Base-by-base conservation (phyloP, 306 rosid genomes). In the Cucurbita maxima region DNA sequence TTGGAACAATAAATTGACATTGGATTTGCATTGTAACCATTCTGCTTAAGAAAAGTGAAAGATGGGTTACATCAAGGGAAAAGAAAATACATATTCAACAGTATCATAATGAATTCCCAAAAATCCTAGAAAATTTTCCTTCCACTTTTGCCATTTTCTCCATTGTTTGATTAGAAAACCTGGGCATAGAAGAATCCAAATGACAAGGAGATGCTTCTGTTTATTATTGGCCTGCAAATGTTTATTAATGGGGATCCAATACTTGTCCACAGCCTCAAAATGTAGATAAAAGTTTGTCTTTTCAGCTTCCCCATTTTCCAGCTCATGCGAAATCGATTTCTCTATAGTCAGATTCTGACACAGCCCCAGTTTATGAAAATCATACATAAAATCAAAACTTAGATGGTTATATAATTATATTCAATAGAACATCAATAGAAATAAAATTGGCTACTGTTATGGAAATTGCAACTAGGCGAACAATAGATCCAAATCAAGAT, bases 121-220 rank as follows among this genome's bases (percentile, higher is more conserved):
- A 19, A 18, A 66, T 66, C 54, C 72, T 18, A 66, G 72, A 66
- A 66, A 66, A 19, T 44, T 66, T 66, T 10, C 41, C 44, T 59
- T 59, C 44, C 66, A 59, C 34, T 25, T 58, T 45, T 58, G 61
- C 58, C 77, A 75, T 30, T 75, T 38, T 66, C 53, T 38, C 53
- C 54, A 11, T 44, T 66, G 30, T 66, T 66, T 44, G 16, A 62
- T 62, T 66, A 66, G 54, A 43, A 66, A 66, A 43, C 53, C 44
- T 66, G n/a, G 50, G 18, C 1, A 14, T 5, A 66, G 53, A 66
- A 18, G 70, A 66, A 66, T 16, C 36, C 43, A 66, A 66, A 66
- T 66, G 72, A 66, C 72, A 66, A 66, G 72, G 18, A 66, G 72
- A 66, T 66, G 72, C 36, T 66, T 66, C 72, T 9, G 70, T 62